Base-by-base conservation (phyloP, 306 rosid genomes). In the Senna siamea region DNA sequence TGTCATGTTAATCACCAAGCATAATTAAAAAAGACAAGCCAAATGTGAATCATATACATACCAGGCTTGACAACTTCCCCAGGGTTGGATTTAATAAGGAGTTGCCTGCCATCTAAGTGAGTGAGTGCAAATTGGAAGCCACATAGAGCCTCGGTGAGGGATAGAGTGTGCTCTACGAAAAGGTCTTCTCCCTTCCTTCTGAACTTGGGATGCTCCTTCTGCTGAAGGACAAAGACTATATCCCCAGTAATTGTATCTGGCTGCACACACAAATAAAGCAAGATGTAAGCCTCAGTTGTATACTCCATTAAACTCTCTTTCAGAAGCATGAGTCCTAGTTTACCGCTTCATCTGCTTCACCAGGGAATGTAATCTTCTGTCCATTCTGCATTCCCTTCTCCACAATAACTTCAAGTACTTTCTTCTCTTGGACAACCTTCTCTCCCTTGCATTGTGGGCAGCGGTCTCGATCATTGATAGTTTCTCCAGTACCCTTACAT, bases 291-390 rank as follows among this genome's bases (percentile, higher is more conserved):
- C 4, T 26, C 62, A 62, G 22, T 53, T 50, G 23, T 0, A 10
- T 0, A 7, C 7, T 32, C 30, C 38, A 19, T 56, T 5, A 58
- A 71, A 37, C 64, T 40, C 2, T 40, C 12, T 7, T 5, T 2
- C 6, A 56, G 5, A 8, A 40, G 41, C n/a, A 43, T 4, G 9
- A 5, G 8, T 43, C 17, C 3, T 4, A 52, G 4, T 75, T 70
- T 69, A 93, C 97, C 80, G 98, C 96, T 85, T 93, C 97, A 82
- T 93, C 98, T 34, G 98, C 98, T 91, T 91, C 97, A 4, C 98
- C 97, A 23, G 96, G 96, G 88, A 93, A 93, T 61, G 96, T 91
- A 60, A 93, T 85, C 85, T 76, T 90, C 82, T 90, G 98, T 7
- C 87, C 88, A 38, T 93, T 87, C 78, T 89, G 96, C 98, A 90